Base-by-base conservation (phyloP, 805 yeast genomes). In the Suhomyces prunicola region DNA sequence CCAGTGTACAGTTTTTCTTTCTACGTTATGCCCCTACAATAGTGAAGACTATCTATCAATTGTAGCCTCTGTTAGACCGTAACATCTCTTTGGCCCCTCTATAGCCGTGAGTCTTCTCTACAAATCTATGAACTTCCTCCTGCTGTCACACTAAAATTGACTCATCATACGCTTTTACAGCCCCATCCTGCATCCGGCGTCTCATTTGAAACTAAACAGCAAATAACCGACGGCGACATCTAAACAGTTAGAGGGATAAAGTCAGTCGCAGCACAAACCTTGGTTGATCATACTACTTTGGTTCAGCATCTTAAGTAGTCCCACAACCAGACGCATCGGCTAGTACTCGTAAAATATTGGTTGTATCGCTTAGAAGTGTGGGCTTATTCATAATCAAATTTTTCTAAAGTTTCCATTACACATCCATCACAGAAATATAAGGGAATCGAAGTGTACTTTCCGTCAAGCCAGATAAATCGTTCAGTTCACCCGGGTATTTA, bases 211-310 rank as follows among this genome's bases (percentile, higher is more conserved):
- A 23, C 46, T 22, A 42, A 39, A 24, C 31, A 42, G 46, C 46
- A 42, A 42, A 42, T 42, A 17, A 42, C n/a, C 46, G 46, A 42
- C 46, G 46, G 23, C 46, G 29, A 42, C 24, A 39, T 39, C 42
- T 10, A 10, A 19, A 15, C 17, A 39, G 22, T 19, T 17, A 17
- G 24, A 39, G 24, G 42, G 42, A 39, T 17, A 39, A 39, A 39
- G 42, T 19, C 13, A 39, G 36, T 7, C 36, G 19, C 22, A 19
- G 24, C 42, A 39, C n/a, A 19, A 17, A 39, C 23, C 42, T 39
- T 39, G 22, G 42, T 39, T 17, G n/a, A 39, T 17, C 42, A 17
- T 39, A 10, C 22, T 39, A 39, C 22, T 39, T 19, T 19, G 42
- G 17, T 19, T 39, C 42, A 39, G 42, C 17, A 19, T 39, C 36